Conservation (phyloP, 1,284 basidiomycete genomes). For the Ustilago hordei region DNA sequence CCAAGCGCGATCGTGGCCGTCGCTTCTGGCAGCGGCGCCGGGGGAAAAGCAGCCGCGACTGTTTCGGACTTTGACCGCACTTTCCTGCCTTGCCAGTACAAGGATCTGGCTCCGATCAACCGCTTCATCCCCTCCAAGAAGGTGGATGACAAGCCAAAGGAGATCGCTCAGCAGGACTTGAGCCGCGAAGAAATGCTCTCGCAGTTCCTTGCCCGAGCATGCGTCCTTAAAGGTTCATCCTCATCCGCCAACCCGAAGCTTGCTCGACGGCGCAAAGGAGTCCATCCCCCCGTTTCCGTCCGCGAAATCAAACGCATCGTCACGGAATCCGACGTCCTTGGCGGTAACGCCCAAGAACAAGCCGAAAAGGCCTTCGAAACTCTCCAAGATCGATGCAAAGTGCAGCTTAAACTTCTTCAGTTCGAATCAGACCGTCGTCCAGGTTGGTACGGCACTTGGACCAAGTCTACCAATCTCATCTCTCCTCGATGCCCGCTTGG, state of each 20-base stretch:
- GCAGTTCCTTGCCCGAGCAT: conserved; percentile 37
- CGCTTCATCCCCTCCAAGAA: conserved; percentile 29
- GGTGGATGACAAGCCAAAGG: conserved; percentile 7
- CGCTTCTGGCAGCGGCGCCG: conserved; percentile 15
- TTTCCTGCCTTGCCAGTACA: conserved; percentile 65
- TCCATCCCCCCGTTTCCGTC: conserved; percentile 59
- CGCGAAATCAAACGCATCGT: conserved; percentile 66
- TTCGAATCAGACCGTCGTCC: conserved; percentile 66
- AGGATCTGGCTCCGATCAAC: conserved; percentile 65
- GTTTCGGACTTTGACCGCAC: conserved; percentile 61
- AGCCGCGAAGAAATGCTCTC: conserved; percentile 46
- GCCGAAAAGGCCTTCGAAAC: conserved; percentile 56
- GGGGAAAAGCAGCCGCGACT: conserved; percentile 19
- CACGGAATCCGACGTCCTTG: conserved; percentile 65
- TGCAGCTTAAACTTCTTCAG: conserved; percentile 65
- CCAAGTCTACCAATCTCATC: conserved; percentile 64
- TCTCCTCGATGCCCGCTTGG: conserved; percentile 60
- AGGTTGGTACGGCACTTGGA: conserved; percentile 67
- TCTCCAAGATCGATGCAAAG: conserved; percentile 56
- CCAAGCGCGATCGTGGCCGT: conserved; percentile 1
- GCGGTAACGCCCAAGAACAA: conserved; percentile 61
- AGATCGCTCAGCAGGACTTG: conserved; percentile 26
- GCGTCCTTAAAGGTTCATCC: conserved; percentile 12
- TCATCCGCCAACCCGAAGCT: neutral
- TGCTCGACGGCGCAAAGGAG: conserved; percentile 34